Conservation (phyloP, 139 green algal genomes). For the Volvox africanus region DNA sequence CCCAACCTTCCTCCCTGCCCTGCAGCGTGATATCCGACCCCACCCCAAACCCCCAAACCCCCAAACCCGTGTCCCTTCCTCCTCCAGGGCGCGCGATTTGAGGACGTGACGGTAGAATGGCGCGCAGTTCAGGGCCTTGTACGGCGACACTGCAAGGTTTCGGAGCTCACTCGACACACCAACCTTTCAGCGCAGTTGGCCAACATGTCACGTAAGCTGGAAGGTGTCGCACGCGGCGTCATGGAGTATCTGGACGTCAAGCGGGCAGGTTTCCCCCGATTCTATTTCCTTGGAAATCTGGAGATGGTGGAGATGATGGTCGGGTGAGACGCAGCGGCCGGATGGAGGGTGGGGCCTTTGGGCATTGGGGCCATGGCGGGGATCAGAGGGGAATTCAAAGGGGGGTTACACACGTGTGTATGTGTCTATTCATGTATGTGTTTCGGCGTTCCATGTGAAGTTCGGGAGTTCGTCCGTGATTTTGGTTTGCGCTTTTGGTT, state of each 20-base stretch:
- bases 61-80: too few relatives aligned
- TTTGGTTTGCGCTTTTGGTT: too few relatives aligned
- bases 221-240: slow-evolving; percentile 64
- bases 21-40: too few relatives aligned
- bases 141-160: slow-evolving; percentile 41
- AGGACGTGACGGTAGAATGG: slow-evolving; percentile 54
- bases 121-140: not conserved
- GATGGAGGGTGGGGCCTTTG: not conserved
- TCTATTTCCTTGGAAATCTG: slow-evolving; percentile 86
- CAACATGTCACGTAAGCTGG: slow-evolving; percentile 41
- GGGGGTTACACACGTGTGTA: too few relatives aligned
- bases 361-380: too few relatives aligned
- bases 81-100: slow-evolving; percentile 44
- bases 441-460: too few relatives aligned
- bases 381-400: too few relatives aligned
- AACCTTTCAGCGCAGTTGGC: slow-evolving; percentile 16
- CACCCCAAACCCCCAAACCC: not conserved
- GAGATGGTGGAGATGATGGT: slow-evolving; percentile 69
- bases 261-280: slow-evolving; percentile 78
- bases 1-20: too few relatives aligned
- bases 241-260: slow-evolving; percentile 85
- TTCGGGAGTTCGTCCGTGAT: too few relatives aligned
- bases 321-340: slow-evolving; percentile 21
- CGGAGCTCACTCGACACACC: slow-evolving; percentile 49
- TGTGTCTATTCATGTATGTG: too few relatives aligned